Percentiles rank a stretch among this genome's conserved stretches.
These are phyloP conservation scores for Russula foetens DNA, from an alignment of 768 basidiomycete genomes.

Conservation along the genomic window DNA sequence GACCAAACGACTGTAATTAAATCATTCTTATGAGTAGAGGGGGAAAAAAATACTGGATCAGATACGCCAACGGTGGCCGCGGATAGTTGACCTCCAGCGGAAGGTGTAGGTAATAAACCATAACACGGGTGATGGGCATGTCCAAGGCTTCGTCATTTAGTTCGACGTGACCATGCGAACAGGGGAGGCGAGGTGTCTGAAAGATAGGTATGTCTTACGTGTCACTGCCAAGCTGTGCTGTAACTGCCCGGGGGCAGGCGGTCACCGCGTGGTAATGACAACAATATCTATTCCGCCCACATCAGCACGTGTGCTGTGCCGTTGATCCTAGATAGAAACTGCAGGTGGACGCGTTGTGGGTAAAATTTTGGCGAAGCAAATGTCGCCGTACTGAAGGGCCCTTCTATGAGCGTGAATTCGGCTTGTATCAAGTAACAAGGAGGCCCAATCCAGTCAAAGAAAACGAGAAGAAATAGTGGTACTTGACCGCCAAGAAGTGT, in stretches of 20 bases:
- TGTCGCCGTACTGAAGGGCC: not conserved
- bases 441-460: not conserved
- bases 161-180: not conserved
- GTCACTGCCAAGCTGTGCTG: not conserved
- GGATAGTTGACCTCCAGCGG: not conserved
- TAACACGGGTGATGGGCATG: conserved; percentile 8
- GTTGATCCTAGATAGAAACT: conserved; percentile 6
- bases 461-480: not conserved
- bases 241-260: not conserved
- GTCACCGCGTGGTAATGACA: conserved; percentile 5
- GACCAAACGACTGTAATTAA: not conserved
- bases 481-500: not conserved
- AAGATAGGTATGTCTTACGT: conserved; percentile 5
- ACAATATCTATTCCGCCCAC: not conserved
- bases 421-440: not conserved
- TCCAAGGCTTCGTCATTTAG: not conserved
- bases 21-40: not conserved
- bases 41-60: not conserved
- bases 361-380: conserved; percentile 11
- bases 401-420: not conserved
- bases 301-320: conserved; percentile 10
- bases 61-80: not conserved
- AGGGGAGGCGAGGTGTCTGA: not conserved
- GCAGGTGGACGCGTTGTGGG: conserved; percentile 6
- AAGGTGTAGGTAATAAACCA: not conserved